phyloP scores from a whole-genome alignment of 2,329 filamentous ascomycete species.

The Emericellopsis atlantica region DNA sequence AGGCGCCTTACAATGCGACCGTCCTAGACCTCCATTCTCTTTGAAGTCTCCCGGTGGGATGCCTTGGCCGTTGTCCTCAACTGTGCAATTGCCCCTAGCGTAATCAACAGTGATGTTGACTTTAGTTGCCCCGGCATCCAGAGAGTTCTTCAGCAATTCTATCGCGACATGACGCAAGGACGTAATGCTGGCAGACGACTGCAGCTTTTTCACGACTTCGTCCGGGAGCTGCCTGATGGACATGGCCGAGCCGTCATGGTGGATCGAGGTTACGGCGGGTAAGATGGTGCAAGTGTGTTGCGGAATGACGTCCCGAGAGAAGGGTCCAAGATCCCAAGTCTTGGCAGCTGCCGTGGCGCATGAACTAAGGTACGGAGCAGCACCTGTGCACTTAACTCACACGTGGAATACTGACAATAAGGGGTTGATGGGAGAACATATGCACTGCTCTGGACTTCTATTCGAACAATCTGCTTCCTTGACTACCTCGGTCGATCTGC shows the following conservation, averaged over 20 bases:
- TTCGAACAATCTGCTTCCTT: too few relatives aligned
- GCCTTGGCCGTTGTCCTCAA: slow-evolving; percentile 77
- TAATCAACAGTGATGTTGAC: slow-evolving; percentile 66
- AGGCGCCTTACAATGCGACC: slow-evolving; percentile 49
- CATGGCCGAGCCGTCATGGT: slow-evolving; percentile 23
- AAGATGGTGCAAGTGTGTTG: background rate
- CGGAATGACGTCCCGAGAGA: background rate
- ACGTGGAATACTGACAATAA: too few relatives aligned
- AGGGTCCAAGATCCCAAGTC: background rate
- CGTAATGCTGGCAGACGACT: slow-evolving; percentile 70
- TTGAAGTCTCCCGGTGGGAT: slow-evolving; percentile 63
- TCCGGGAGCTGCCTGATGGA: slow-evolving; percentile 58
- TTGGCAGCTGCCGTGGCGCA: background rate
- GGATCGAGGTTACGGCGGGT: background rate
- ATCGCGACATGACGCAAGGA: slow-evolving; percentile 59
- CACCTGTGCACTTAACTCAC: too few relatives aligned
- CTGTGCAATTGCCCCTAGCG: slow-evolving; percentile 57
- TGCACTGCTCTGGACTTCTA: too few relatives aligned
- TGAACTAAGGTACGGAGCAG: too few relatives aligned
- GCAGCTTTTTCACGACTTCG: slow-evolving; percentile 65
- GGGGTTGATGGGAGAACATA: too few relatives aligned
- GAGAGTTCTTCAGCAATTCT: slow-evolving; percentile 68
- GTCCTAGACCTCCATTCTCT: slow-evolving; percentile 58
- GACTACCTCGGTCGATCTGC: too few relatives aligned
- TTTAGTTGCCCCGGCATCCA: slow-evolving; percentile 64